These are phyloP conservation scores for Pseudogymnoascus destructans DNA, from an alignment of 2,329 filamentous ascomycete genomes.

Conservation along the genomic window DNA sequence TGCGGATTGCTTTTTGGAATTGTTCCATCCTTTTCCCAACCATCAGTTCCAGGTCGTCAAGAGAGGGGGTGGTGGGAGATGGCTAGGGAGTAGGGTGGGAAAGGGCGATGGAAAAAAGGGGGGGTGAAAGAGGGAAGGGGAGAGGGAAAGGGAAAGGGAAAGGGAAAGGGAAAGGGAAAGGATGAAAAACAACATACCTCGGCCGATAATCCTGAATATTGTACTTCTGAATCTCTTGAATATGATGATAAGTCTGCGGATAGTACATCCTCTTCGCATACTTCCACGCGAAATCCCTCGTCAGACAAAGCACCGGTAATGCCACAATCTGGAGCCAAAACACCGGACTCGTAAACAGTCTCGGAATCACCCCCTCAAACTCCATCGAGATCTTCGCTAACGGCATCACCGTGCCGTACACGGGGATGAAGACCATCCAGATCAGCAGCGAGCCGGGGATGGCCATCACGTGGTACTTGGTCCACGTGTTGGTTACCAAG, in stretches of 20 bases:
- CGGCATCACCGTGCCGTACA: slow-evolving; percentile 77
- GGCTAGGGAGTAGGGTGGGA: too few relatives aligned
- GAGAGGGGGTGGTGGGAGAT: slow-evolving; percentile 13
- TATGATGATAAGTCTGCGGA: slow-evolving; percentile 91
- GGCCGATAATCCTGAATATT: slow-evolving; percentile 98
- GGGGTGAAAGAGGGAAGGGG: neutral
- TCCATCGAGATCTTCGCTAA: slow-evolving; percentile 70
- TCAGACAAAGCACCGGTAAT: slow-evolving; percentile 66
- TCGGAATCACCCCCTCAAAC: slow-evolving; percentile 71
- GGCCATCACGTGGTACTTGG: slow-evolving; percentile 90
- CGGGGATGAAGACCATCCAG: slow-evolving; percentile 82
- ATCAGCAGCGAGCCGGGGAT: slow-evolving; percentile 87
- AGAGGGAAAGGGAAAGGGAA: slow-evolving; percentile 12
- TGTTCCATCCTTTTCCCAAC: slow-evolving; percentile 73
- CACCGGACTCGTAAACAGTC: slow-evolving; percentile 64
- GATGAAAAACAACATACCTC: slow-evolving; percentile 43
- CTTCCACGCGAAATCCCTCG: slow-evolving; percentile 91
- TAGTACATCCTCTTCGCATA: slow-evolving; percentile 96
- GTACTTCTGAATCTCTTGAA: slow-evolving; percentile 99
- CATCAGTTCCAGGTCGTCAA: neutral
- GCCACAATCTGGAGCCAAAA: slow-evolving; percentile 88
- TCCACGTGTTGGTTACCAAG: slow-evolving; percentile 94
- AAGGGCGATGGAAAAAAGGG: too few relatives aligned
- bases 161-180: neutral
- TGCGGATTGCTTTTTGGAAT: slow-evolving; percentile 98